Base-by-base conservation (phyloP, 805 yeast genomes). In the fission yeast (Schizosaccharomyces pombe) region DNA sequence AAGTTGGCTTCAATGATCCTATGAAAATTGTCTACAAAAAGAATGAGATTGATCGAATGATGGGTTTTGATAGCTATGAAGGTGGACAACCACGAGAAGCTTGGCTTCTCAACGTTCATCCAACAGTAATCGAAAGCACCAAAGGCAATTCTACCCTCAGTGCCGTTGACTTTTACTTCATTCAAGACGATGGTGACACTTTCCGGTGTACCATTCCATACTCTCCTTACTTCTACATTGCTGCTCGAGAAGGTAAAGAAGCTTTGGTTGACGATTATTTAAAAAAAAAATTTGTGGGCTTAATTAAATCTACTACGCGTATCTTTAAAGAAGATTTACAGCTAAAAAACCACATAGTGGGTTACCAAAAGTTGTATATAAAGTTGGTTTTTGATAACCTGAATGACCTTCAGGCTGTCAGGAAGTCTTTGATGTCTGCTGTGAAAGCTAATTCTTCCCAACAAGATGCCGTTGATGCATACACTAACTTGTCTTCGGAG, bases 121-220 rank as follows among this genome's bases (percentile, higher is more conserved):
- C 94, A 1, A 84, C 94, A 0, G 71, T 82, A 1, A 52, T 34
- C 57, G 4, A 55, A 53, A 22, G 43, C 11, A 76, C 75, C 3
- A 79, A 77, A 32, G 69, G 71, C 47, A 61, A 73, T 9, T 70
- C 75, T n/a, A 95, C 94, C 8, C 71, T 75, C 34, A 76, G 95
- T 0, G 98, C 89, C 2, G 95, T 89, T 2, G 96, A 91, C 61
- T 86, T 82, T 65, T 93, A 93, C 64, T 91, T 93, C 61, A 67
- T 91, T 5, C 97, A 87, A 64, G 95, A 85, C 62, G 96, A 87
- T 64, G 99, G 99, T 52, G 98, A 96, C 5, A 78, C 83, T 47
- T 91, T 93, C 70, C 91, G 89, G 64, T 80, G 86, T 3, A 81
- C 94, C 0, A 67, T 84, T 12, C 81, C 75, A 56, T 84, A 76